Conservation (phyloP, 2,329 filamentous ascomycete species). For the Teratosphaeria nubilosa region DNA sequence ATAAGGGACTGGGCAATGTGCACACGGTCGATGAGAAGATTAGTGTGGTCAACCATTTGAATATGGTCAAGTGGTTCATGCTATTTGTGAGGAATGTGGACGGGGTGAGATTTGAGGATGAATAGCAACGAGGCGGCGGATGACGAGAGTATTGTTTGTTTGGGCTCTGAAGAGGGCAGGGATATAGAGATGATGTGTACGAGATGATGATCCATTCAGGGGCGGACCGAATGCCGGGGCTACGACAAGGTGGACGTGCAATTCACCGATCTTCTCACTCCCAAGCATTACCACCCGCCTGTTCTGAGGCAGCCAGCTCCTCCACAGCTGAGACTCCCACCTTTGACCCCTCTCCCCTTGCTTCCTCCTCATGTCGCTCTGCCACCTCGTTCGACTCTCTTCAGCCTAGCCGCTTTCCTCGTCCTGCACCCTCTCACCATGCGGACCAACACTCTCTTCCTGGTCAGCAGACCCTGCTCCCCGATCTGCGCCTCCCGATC, state of each 20-base stretch:
- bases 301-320: neutral
- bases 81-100: constrained; percentile 37
- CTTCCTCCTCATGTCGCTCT: neutral
- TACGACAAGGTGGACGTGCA: too few relatives aligned
- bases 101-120: constrained; percentile 26
- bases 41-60: constrained; percentile 32
- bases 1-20: constrained; percentile 21
- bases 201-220: too few relatives aligned
- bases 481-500: too few relatives aligned
- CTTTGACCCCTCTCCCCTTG: neutral
- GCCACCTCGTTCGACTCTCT: neutral
- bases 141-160: neutral
- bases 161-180: too few relatives aligned
- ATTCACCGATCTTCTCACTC: neutral
- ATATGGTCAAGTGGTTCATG: constrained; percentile 35
- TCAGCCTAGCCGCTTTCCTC: neutral
- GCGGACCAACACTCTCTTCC: neutral
- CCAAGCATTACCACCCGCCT: neutral
- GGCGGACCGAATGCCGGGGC: too few relatives aligned
- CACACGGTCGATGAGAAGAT: constrained; percentile 26
- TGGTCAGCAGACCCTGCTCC: neutral
- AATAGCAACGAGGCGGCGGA: too few relatives aligned
- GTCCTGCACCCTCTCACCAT: neutral
- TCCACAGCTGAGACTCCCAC: neutral
- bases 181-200: too few relatives aligned